phyloP scores from a whole-genome alignment of 305 asterid genomes.

The Solanum hybrid region DNA sequence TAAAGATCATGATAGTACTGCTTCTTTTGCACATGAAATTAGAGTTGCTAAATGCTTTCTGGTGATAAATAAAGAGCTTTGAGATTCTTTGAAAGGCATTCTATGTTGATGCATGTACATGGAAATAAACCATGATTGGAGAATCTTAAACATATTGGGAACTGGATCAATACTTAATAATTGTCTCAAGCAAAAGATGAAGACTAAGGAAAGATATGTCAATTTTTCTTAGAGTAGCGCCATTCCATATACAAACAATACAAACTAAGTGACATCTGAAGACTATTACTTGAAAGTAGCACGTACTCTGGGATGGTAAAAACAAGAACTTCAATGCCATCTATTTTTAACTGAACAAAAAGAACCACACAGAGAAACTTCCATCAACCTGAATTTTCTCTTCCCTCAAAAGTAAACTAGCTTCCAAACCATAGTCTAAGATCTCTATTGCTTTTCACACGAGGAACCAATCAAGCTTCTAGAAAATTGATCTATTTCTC shows the following conservation, averaged over 20 bases:
- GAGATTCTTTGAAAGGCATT: neutral
- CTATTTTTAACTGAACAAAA: neutral
- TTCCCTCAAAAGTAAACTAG: neutral
- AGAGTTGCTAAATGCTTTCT: neutral
- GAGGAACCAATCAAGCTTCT: neutral
- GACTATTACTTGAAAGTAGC: neutral
- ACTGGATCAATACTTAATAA: neutral
- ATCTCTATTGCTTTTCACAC: neutral
- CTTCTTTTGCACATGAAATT: neutral
- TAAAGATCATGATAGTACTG: neutral
- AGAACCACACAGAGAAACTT: neutral
- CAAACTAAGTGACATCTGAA: neutral
- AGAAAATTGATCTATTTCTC: neutral
- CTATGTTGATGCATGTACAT: neutral
- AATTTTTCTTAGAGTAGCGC: neutral
- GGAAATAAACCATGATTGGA: neutral
- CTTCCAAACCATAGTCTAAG: neutral
- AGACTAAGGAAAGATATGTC: neutral
- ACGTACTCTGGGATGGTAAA: neutral
- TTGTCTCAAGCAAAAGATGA: neutral
- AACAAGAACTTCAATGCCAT: neutral
- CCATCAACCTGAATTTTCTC: neutral
- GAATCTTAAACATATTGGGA: neutral
- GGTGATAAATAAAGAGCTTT: neutral
- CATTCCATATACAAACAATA: neutral